These are phyloP conservation scores for Lentinula aciculospora DNA, from an alignment of 768 basidiomycete genomes.

Conservation along the genomic window DNA sequence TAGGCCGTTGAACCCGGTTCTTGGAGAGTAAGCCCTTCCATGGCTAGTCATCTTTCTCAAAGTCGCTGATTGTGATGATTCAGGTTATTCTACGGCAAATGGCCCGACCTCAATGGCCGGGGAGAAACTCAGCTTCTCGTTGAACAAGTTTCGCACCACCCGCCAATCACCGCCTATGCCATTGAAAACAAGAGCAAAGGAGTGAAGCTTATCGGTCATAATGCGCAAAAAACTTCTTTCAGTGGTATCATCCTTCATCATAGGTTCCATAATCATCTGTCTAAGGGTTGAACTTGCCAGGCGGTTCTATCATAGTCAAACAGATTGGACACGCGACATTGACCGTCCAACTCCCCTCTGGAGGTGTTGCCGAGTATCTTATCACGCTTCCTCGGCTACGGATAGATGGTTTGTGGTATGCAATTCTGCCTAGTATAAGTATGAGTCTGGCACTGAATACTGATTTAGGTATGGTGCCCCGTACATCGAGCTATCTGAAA, in stretches of 20 bases:
- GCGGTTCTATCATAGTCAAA: conserved; percentile 78
- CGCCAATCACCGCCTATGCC: conserved; percentile 81
- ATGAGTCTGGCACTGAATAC: neutral
- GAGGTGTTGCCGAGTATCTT: conserved; percentile 54
- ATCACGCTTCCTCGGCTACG: conserved; percentile 89
- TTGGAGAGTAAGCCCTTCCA: conserved; percentile 68
- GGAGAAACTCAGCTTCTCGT: conserved; percentile 83
- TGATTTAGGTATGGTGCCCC: conserved; percentile 59
- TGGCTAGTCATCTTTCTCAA: neutral
- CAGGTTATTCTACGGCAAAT: conserved; percentile 83
- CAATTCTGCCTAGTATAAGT: neutral
- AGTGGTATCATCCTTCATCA: conserved; percentile 40
- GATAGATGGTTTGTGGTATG: conserved; percentile 87
- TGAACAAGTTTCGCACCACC: conserved; percentile 97
- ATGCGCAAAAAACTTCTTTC: conserved; percentile 94
- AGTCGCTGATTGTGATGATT: neutral
- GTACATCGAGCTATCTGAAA: conserved; percentile 86
- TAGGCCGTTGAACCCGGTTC: conserved; percentile 92
- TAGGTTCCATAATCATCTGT: neutral
- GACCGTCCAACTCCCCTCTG: conserved; percentile 55
- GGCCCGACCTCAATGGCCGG: conserved; percentile 71
- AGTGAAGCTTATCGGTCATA: conserved; percentile 76
- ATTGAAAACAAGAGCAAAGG: conserved; percentile 80
- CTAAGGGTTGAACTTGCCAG: conserved; percentile 21
- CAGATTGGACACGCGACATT: conserved; percentile 93